Conservation (phyloP, 345 rosid genomes). For the Barbarea vulgaris region DNA sequence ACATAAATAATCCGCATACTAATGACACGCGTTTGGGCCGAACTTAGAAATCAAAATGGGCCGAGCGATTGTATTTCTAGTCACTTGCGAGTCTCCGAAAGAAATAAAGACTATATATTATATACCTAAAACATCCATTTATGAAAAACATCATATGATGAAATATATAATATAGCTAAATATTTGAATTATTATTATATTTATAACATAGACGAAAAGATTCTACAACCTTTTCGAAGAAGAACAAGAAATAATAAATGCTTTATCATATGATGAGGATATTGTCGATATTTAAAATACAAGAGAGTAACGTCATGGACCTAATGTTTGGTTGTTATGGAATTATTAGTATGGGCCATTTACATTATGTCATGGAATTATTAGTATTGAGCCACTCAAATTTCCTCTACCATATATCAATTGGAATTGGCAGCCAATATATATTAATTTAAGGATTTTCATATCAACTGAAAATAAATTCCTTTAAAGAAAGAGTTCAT, state of each 20-base stretch:
- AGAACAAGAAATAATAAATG: conserved; percentile 1
- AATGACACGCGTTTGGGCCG: neutral
- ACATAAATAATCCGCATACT: neutral
- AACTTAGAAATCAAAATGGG: neutral
- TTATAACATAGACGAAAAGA: neutral
- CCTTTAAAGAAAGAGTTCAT: neutral
- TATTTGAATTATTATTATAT: neutral
- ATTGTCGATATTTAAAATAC: neutral
- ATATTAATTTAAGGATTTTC: neutral
- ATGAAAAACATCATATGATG: too few relatives aligned
- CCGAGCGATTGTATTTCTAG: neutral
- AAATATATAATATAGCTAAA: neutral
- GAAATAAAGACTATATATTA: too few relatives aligned
- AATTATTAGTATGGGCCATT: neutral
- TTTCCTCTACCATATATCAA: neutral
- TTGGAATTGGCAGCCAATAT: neutral
- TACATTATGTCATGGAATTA: conserved; percentile 21
- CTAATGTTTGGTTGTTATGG: conserved; percentile 24
- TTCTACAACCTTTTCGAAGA: conserved; percentile 10
- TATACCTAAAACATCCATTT: neutral
- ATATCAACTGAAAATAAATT: neutral
- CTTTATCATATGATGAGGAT: conserved; percentile 4
- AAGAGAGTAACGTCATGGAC: conserved; percentile 11
- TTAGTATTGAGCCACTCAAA: conserved; percentile 21
- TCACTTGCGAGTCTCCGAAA: neutral